Conservation (phyloP, 768 basidiomycete genomes). For the Coprinopsis sp. region DNA sequence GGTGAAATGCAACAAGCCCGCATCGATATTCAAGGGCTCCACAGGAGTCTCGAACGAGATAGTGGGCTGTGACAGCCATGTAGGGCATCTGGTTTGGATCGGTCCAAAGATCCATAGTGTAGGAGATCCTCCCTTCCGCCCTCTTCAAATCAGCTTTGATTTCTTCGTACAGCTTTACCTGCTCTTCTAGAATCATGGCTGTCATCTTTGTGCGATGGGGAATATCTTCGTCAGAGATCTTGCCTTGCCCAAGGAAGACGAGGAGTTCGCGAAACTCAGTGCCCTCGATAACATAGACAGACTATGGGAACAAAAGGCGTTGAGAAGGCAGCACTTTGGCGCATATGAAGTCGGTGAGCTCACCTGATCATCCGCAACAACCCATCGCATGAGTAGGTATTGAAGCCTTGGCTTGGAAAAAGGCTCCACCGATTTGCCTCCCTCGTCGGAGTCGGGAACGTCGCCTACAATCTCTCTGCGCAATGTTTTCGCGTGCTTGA, state of each 20-base stretch:
- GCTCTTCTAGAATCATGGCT: not conserved
- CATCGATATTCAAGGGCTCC: slow-evolving; percentile 2
- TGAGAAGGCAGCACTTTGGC: too few species aligned
- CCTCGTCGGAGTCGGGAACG: too few species aligned
- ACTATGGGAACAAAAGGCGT: too few species aligned
- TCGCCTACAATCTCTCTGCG: too few species aligned
- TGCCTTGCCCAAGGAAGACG: not conserved
- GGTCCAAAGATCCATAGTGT: slow-evolving; percentile 6
- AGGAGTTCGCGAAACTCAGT: slow-evolving; percentile 5
- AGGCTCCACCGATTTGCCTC: too few species aligned
- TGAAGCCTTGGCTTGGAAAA: too few species aligned
- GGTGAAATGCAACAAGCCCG: not conserved
- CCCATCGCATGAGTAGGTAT: too few species aligned
- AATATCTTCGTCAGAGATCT: not conserved
- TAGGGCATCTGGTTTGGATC: not conserved
- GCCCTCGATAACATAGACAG: slow-evolving; percentile 4
- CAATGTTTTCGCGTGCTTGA: too few species aligned
- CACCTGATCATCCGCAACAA: too few species aligned
- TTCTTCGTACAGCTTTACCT: not conserved
- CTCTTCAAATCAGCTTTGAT: not conserved
- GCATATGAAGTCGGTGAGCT: too few species aligned
- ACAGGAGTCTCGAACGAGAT: not conserved
- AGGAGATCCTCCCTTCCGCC: not conserved
- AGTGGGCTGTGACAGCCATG: slow-evolving; percentile 8
- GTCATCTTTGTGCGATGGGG: not conserved